Conservation (phyloP, 495 filamentous ascomycete genomes). For the Saxophila tyrrhenica region DNA sequence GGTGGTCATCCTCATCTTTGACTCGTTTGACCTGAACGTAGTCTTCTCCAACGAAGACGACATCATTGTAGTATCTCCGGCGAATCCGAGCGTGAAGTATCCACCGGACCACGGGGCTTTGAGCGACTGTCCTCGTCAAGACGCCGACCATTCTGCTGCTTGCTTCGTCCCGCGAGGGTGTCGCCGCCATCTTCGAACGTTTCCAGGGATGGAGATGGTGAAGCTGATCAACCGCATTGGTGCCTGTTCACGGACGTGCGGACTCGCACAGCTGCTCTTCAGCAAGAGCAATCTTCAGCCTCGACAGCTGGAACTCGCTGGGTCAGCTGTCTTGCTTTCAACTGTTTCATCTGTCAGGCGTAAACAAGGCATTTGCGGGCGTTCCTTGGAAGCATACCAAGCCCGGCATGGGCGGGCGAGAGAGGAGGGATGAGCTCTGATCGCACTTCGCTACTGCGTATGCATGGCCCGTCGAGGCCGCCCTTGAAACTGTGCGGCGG, state of each 20-base stretch:
- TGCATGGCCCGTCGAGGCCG: too few relatives aligned
- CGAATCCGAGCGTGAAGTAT: slow-evolving; percentile 73
- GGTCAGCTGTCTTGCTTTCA: neutral
- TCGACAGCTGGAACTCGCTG: neutral
- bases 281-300: too few relatives aligned
- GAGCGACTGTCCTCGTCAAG: slow-evolving; percentile 63
- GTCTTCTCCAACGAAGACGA: slow-evolving; percentile 65
- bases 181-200: neutral
- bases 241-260: neutral
- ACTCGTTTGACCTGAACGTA: slow-evolving; percentile 63
- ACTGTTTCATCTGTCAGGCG: neutral
- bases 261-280: too few relatives aligned
- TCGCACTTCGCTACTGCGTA: neutral
- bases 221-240: neutral
- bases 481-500: too few relatives aligned
- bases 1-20: slow-evolving; percentile 41
- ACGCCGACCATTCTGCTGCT: slow-evolving; percentile 41
- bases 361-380: neutral
- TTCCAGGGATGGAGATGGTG: neutral
- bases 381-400: neutral
- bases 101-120: slow-evolving; percentile 63
- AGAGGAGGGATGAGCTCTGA: neutral
- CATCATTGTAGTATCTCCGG: slow-evolving; percentile 60
- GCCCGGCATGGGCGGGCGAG: too few relatives aligned
- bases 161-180: neutral